A percentile compares a stretch with the other conserved stretches of the same genome.
Conservation (phyloP, 768 basidiomycete genomes). For the Pleurotus citrinopileatus region DNA sequence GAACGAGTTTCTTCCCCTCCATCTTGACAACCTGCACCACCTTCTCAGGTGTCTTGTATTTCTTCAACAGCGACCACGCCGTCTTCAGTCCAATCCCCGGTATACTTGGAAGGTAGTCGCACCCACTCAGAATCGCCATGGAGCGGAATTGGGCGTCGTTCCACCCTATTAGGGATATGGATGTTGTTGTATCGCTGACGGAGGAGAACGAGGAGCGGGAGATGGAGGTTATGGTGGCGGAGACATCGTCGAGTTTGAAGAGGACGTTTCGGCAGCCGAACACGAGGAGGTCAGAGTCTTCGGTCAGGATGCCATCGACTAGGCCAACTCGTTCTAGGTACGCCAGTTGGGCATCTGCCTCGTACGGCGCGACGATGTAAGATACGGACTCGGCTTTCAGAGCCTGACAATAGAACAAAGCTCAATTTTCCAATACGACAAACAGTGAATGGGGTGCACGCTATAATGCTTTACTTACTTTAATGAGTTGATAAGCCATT, state of each 20-base stretch:
- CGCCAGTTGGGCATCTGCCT: constrained; percentile 96
- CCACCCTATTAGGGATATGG: constrained; percentile 85
- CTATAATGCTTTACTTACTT: constrained; percentile 46
- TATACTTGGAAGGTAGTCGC: constrained; percentile 91
- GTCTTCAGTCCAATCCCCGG: constrained; percentile 93
- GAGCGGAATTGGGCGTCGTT: constrained; percentile 85
- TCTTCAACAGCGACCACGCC: constrained; percentile 76
- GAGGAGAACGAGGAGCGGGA: constrained; percentile 66
- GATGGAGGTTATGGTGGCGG: constrained; percentile 63
- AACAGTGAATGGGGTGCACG: not conserved
- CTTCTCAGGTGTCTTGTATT: constrained; percentile 84
- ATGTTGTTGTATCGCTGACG: constrained; percentile 46
- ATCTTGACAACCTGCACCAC: constrained; percentile 70
- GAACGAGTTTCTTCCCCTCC: constrained; percentile 84
- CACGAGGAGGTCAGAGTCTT: constrained; percentile 96
- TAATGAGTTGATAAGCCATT: constrained; percentile 97
- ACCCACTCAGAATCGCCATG: constrained; percentile 92
- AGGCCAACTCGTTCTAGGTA: constrained; percentile 82
- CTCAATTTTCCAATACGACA: too few relatives aligned
- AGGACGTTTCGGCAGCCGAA: constrained; percentile 93
- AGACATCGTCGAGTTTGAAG: constrained; percentile 84
- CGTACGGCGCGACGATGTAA: constrained; percentile 96
- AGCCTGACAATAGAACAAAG: too few relatives aligned
- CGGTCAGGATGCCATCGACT: constrained; percentile 91
- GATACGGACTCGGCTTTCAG: constrained; percentile 75